Evolutionary conservation across 306 rosid genomes (phyloP), one percentile per base, ranked within the genome.

Genomic region (Castanospermum australe): DNA sequence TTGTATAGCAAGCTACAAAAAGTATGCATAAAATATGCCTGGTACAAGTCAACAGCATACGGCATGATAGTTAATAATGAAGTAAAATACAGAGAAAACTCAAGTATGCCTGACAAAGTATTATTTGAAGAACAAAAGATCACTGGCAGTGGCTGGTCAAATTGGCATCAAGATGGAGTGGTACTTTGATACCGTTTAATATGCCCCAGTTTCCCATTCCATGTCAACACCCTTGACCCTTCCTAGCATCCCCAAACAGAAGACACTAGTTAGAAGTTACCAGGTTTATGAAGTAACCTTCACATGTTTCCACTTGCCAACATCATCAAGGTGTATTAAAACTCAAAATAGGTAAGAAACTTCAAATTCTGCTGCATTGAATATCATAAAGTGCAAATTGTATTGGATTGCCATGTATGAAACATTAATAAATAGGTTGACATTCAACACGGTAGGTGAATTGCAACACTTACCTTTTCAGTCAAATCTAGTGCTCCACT

Each of bases 401-500:
- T 65, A 55, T 76, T 25, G 71, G 32, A 60, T 12, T 79, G 45
- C 12, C 66, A 41, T 50, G 71, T 71, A 74, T 2, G 24, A 24
- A 71, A 79, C 77, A 35, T 30, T 17, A 18, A 66, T 8, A 44
- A 68, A 44, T 71, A 68, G 76, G 62, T 25, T 62, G 81, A 11
- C 75, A 69, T 28, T 62, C 39, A 54, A 62, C 13, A 51, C 11
- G 66, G 38, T 18, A 13, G 57, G 74, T 65, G 50, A 80, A 78
- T 13, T 67, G 41, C 62, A 62, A 52, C 52, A 56, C 45, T 75
- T 80, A 86, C 99, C 96, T 96, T 96, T 87, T 93, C 99, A 22
- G 99, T 96, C 83, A 96, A 90, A 84, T 96, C 99, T 9, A 96
- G 90, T 10, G 99, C 99, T 56, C 99, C 99, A 60, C 98, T 96